Conservation (phyloP, 192 early-diverging fungal species). For the Umbelopsis sp. region DNA sequence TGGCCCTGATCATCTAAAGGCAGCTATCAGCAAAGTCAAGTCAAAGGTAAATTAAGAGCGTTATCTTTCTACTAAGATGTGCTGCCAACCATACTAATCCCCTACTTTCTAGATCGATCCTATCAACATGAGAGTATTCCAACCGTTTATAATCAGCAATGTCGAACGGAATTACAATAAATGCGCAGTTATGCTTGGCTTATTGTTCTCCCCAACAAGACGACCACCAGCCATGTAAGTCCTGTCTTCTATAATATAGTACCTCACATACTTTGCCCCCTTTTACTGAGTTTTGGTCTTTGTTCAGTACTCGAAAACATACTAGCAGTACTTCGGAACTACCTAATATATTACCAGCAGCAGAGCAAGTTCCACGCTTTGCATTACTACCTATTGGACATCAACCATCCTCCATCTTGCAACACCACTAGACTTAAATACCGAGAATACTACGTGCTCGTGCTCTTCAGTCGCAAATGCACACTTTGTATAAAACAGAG, state of each 20-base stretch:
- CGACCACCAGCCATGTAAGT: neutral
- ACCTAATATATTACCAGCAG: slow-evolving; percentile 60
- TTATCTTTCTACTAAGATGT: neutral
- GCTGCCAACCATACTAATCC: neutral
- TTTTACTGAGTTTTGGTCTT: neutral
- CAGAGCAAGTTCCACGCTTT: slow-evolving; percentile 53
- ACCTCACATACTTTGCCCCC: neutral
- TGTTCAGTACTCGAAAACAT: slow-evolving; percentile 30
- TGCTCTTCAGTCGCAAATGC: too few relatives aligned
- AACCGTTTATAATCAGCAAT: slow-evolving; percentile 48
- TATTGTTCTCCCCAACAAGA: slow-evolving; percentile 47
- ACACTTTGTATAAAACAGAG: neutral
- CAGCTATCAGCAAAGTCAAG: slow-evolving; percentile 6
- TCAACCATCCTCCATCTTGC: slow-evolving; percentile 4
- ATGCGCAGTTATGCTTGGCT: slow-evolving; percentile 53
- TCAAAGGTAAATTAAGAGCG: slow-evolving; percentile 10
- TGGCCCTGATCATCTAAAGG: neutral
- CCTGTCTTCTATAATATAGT: neutral
- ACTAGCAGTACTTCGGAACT: slow-evolving; percentile 41
- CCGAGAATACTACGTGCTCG: neutral
- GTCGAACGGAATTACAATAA: slow-evolving; percentile 62
- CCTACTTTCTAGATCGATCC: slow-evolving; percentile 61
- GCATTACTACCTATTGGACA: slow-evolving; percentile 61
- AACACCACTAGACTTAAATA: neutral
- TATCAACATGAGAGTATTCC: slow-evolving; percentile 60